Conservation (phyloP, 1,139 yeast genomes). For the Yamadazyma diddensiae region DNA sequence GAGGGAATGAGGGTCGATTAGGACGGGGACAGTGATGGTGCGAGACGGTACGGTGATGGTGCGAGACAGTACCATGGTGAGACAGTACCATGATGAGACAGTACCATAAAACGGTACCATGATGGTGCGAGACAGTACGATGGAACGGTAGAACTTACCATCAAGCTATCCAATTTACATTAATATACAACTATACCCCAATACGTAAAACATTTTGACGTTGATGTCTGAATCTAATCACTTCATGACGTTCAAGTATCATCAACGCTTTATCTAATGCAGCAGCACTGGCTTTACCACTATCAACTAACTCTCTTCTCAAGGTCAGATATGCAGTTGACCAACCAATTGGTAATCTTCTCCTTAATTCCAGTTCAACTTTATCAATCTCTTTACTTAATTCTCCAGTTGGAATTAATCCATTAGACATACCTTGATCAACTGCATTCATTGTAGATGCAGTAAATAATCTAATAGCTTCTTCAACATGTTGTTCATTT, state of each 20-base stretch:
- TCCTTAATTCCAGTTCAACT: slow-evolving; percentile 81
- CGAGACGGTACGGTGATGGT: no score
- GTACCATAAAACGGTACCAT: no score
- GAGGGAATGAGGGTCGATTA: no score
- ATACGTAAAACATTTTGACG: slow-evolving; percentile 80
- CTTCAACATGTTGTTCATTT: slow-evolving; percentile 86
- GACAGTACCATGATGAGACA: no score
- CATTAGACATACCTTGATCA: slow-evolving; percentile 65
- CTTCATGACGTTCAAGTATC: slow-evolving; percentile 82
- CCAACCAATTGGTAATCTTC: slow-evolving; percentile 96
- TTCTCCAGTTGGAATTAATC: slow-evolving; percentile 45
- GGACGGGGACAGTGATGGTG: no score
- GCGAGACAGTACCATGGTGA: no score
- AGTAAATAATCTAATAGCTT: slow-evolving; percentile 88
- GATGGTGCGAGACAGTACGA: no score
- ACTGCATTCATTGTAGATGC: slow-evolving; percentile 99
- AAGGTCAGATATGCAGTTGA: slow-evolving; percentile 86
- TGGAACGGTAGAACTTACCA: not conserved
- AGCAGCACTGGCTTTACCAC: slow-evolving; percentile 60
- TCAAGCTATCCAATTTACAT: not conserved
- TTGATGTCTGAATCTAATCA: slow-evolving; percentile 83
- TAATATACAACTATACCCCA: slow-evolving; percentile 48
- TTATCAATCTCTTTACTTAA: slow-evolving; percentile 67
- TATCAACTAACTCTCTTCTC: slow-evolving; percentile 78
- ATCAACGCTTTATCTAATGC: slow-evolving; percentile 84